Conservation (phyloP, 208 protist species). For the Acanthamoeba lenticulata region DNA sequence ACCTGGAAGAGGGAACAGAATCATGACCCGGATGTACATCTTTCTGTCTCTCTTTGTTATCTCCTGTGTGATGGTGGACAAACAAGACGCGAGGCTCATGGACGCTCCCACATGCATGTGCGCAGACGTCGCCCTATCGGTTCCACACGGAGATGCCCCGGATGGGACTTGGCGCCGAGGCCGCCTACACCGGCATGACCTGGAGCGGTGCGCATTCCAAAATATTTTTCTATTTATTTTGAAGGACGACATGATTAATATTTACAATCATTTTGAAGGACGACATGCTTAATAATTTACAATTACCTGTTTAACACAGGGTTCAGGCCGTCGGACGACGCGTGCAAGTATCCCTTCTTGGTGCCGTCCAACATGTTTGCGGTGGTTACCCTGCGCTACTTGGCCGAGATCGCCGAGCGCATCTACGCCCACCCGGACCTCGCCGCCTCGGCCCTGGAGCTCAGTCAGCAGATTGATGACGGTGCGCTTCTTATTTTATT, state of each 20-base stretch:
- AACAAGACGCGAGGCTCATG: not conserved
- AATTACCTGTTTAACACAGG: constrained; percentile 2
- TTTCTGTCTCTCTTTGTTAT: not conserved
- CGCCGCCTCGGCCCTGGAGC: not conserved
- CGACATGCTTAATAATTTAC: not conserved
- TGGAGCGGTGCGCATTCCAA: constrained; percentile 30
- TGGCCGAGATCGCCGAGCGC: constrained; percentile 10
- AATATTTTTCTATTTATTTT: too few species aligned
- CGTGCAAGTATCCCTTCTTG: constrained; percentile 64
- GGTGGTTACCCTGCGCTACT: constrained; percentile 42
- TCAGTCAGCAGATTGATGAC: constrained; percentile 42
- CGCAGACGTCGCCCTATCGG: constrained; percentile 9
- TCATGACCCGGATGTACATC: not conserved
- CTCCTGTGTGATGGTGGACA: not conserved
- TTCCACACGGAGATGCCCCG: not conserved
- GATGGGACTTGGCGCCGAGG: not conserved
- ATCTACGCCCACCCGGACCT: not conserved
- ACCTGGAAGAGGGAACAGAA: constrained; percentile 40
- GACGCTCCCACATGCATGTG: not conserved
- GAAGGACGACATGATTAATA: too few species aligned
- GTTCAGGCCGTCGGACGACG: constrained; percentile 77
- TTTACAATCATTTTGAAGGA: not conserved
- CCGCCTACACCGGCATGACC: constrained; percentile 42
- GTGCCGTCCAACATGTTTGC: constrained; percentile 78
- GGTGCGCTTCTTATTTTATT: not conserved